Percentiles rank a stretch among this genome's conserved stretches.
Conservation (phyloP, 139 green algal genomes). For the Dunaliella sp. region DNA sequence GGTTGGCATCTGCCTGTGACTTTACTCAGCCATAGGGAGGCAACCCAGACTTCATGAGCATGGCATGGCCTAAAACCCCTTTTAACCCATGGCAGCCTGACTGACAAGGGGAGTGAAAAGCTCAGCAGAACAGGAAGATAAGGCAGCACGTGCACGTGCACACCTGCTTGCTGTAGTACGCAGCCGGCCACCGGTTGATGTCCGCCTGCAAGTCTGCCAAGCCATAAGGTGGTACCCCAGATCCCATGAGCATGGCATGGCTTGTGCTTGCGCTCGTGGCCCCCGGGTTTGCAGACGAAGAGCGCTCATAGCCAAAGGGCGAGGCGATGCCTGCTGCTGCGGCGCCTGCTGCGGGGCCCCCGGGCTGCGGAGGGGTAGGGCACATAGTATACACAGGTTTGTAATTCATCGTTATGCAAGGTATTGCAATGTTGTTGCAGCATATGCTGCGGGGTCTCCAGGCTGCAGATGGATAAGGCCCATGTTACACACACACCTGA, state of each 20-base stretch:
- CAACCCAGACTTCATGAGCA: neutral
- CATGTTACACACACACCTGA: too few relatives aligned
- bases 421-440: neutral
- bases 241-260: neutral
- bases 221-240: neutral
- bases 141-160: too few relatives aligned
- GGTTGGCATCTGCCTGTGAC: conserved; percentile 79
- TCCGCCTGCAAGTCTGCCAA: conserved; percentile 70
- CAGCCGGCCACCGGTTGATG: conserved; percentile 70
- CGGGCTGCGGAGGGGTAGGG: neutral
- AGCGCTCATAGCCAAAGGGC: neutral
- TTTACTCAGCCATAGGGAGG: conserved; percentile 19
- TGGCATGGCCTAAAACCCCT: neutral
- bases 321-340: neutral
- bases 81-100: too few relatives aligned
- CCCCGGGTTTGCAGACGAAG: neutral
- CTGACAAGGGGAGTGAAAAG: too few relatives aligned
- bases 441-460: too few relatives aligned
- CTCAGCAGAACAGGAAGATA: too few relatives aligned
- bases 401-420: neutral
- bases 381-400: conserved; percentile 27
- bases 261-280: neutral
- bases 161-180: conserved; percentile 72
- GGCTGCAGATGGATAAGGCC: too few relatives aligned
- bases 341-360: neutral